Percentiles rank a stretch among this genome's conserved stretches.
These are phyloP conservation scores for Hymenoscyphus repandus DNA, from an alignment of 2,329 filamentous ascomycete species.

Conservation along the genomic window DNA sequence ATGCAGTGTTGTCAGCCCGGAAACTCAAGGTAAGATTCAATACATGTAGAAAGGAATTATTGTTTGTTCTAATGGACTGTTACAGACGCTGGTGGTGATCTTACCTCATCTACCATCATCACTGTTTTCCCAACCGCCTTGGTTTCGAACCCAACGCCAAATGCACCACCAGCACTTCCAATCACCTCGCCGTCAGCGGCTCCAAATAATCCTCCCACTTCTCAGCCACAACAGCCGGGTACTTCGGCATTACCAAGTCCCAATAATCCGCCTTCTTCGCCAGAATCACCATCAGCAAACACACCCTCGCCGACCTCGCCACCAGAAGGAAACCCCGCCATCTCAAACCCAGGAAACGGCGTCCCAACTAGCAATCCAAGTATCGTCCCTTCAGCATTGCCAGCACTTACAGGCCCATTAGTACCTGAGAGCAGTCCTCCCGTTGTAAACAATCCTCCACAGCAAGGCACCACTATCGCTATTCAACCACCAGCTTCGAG, in stretches of 20 bases:
- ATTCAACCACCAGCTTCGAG: background rate
- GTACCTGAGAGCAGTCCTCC: too few species aligned
- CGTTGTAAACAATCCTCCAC: background rate
- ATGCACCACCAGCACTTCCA: background rate
- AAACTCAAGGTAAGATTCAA: slow-evolving; percentile 4
- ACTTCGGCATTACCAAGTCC: too few species aligned
- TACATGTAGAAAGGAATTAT: background rate
- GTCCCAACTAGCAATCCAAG: too few species aligned
- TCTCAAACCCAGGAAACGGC: too few species aligned
- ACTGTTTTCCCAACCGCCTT: background rate
- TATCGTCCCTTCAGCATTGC: too few species aligned
- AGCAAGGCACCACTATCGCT: background rate
- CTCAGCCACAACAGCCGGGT: too few species aligned
- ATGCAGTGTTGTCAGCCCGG: background rate
- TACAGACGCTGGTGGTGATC: slow-evolving; percentile 4
- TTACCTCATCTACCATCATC: slow-evolving; percentile 5
- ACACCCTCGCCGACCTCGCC: background rate
- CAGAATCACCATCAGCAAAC: too few species aligned
- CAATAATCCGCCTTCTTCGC: too few species aligned
- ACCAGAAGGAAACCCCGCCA: too few species aligned
- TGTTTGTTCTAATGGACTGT: too few species aligned
- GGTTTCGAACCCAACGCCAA: background rate
- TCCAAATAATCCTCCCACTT: background rate
- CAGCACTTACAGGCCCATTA: too few species aligned
- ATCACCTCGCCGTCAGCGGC: background rate